phyloP scores from a whole-genome alignment of 352 stramenopile genomes.

The Globisporangium alternatum region DNA sequence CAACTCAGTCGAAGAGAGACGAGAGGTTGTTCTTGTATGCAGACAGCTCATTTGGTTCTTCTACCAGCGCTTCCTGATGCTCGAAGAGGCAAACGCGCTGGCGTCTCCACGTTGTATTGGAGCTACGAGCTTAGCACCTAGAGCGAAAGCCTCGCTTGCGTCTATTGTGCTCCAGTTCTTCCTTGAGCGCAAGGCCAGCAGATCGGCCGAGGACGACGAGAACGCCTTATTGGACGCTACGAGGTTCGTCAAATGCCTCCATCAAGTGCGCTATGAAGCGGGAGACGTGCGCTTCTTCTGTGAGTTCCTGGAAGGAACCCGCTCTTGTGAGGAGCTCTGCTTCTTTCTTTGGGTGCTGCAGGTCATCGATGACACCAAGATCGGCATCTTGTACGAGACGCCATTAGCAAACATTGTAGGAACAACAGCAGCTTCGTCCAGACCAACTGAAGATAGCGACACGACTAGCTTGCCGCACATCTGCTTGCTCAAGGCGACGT shows the following conservation, averaged over 20 bases:
- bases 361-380: constrained; percentile 34
- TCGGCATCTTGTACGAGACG: constrained; percentile 51
- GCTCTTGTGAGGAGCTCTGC: constrained; percentile 37
- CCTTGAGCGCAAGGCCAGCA: constrained; percentile 33
- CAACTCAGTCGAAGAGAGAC: constrained; percentile 6
- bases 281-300: constrained; percentile 54
- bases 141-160: constrained; percentile 19
- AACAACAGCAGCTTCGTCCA: no score
- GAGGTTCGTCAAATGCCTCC: constrained; percentile 38
- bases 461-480: constrained; percentile 18
- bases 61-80: constrained; percentile 60
- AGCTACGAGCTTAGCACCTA: neutral
- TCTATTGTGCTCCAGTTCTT: constrained; percentile 53
- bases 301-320: constrained; percentile 43
- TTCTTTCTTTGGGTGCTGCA: constrained; percentile 61
- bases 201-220: constrained; percentile 15
- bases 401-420: neutral
- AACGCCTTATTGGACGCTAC: constrained; percentile 30
- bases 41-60: constrained; percentile 49
- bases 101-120: constrained; percentile 5
- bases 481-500: constrained; percentile 53
- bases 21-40: constrained; percentile 17
- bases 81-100: constrained; percentile 35
- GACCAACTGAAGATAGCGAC: neutral
- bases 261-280: constrained; percentile 21